A percentile compares a stretch with the other conserved stretches of the same genome.
Evolutionary conservation across 176 grass and related monocot genomes (phyloP).

Genomic region (Oryza meridionalis): DNA sequence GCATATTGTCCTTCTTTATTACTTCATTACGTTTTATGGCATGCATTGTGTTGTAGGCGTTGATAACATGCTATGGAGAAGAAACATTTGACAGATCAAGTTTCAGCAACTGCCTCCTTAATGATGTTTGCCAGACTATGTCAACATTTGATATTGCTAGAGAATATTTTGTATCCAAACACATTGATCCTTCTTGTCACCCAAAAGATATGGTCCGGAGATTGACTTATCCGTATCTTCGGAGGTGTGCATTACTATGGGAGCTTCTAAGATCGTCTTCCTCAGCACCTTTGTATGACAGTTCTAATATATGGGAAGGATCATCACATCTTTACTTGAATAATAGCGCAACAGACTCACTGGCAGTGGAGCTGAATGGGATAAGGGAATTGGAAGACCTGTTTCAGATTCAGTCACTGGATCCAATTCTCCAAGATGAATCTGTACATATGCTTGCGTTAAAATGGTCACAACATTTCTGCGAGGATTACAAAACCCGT

Average conservation of each 20-base stretch:
- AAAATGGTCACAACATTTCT: conserved; percentile 94
- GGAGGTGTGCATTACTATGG: conserved; percentile 79
- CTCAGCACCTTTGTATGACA: conserved; percentile 67
- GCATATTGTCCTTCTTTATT: conserved; percentile 6
- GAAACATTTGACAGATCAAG: conserved; percentile 74
- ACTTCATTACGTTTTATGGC: background rate
- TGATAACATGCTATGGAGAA: conserved; percentile 87
- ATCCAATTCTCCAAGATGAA: conserved; percentile 76
- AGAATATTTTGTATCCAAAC: conserved; percentile 89
- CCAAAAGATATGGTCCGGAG: conserved; percentile 80
- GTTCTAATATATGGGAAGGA: conserved; percentile 79
- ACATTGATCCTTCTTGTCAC: conserved; percentile 64
- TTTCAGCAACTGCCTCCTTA: conserved; percentile 68
- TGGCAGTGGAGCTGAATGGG: conserved; percentile 63
- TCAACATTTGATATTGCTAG: conserved; percentile 58
- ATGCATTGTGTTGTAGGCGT: conserved; percentile 60
- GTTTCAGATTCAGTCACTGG: conserved; percentile 78
- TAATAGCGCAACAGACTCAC: conserved; percentile 53
- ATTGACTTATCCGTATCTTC: conserved; percentile 94
- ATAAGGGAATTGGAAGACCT: conserved; percentile 77
- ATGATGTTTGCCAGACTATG: conserved; percentile 79
- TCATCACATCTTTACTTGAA: conserved; percentile 65
- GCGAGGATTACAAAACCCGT: conserved; percentile 61
- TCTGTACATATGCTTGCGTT: conserved; percentile 59
- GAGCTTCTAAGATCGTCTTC: conserved; percentile 69